Percentiles rank a stretch among this genome's conserved stretches.
phyloP scores from a whole-genome alignment of 106 monocot genomes.

The Dioscorea alata region DNA sequence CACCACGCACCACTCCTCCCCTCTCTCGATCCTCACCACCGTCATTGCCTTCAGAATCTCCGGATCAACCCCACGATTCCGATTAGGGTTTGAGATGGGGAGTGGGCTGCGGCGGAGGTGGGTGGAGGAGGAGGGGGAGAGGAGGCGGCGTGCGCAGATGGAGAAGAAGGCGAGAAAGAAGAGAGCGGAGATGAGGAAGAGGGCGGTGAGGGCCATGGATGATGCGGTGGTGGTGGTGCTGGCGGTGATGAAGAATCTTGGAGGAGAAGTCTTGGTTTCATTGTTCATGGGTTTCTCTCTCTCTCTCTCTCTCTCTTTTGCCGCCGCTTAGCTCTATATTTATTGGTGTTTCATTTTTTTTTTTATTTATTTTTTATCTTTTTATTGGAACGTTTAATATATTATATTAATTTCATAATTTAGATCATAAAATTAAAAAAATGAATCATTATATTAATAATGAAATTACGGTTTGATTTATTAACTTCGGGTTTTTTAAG shows the following conservation, averaged over 20 bases:
- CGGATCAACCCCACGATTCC: neutral
- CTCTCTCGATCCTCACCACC: neutral
- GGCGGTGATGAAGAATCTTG: neutral
- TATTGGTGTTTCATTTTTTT: too few species aligned
- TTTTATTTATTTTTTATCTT: too few species aligned
- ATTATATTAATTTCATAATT: too few species aligned
- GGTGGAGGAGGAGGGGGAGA: neutral
- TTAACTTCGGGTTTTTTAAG: too few species aligned
- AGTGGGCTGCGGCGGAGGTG: neutral
- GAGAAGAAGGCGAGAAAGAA: conserved; percentile 8
- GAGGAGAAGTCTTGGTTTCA: neutral
- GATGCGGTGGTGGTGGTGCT: neutral
- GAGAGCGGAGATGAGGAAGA: conserved; percentile 3
- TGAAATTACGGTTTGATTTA: too few species aligned
- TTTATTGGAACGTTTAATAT: too few species aligned
- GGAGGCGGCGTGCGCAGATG: conserved; percentile 4
- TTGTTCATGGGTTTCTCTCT: too few species aligned
- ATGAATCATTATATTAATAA: too few species aligned
- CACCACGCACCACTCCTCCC: neutral
- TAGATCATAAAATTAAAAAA: too few species aligned
- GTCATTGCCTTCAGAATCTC: neutral
- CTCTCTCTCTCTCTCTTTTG: too few species aligned
- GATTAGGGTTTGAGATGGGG: too few species aligned
- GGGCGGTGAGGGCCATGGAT: conserved; percentile 4
- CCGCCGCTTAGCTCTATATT: too few species aligned